Conservation (phyloP, 1,139 yeast genomes). For the Geotrichum klebahnii region DNA sequence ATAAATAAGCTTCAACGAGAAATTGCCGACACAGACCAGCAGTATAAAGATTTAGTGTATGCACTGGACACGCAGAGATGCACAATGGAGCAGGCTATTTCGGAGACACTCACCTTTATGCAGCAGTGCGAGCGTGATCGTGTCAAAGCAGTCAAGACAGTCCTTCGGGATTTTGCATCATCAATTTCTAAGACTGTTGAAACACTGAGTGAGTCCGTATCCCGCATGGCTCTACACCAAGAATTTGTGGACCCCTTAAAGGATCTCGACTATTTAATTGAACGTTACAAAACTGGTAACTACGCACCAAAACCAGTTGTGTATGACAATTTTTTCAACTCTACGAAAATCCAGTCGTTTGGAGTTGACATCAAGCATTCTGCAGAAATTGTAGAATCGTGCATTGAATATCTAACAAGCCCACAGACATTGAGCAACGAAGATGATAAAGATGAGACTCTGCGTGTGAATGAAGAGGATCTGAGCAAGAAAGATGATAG, state of each 20-base stretch:
- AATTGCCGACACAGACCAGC: conserved; percentile 46
- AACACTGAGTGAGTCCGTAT: conserved; percentile 33
- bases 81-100: conserved; percentile 61
- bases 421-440: background rate
- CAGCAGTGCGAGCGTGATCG: conserved; percentile 76
- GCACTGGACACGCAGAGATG: conserved; percentile 64
- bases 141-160: conserved; percentile 61
- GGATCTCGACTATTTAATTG: conserved; percentile 59
- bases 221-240: conserved; percentile 52
- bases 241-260: conserved; percentile 58
- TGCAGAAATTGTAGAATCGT: conserved; percentile 61
- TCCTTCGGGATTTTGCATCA: conserved; percentile 59
- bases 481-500: too few species aligned
- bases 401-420: conserved; percentile 62
- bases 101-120: conserved; percentile 64
- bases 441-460: background rate
- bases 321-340: conserved; percentile 65
- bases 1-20: conserved; percentile 29
- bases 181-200: conserved; percentile 48
- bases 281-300: conserved; percentile 62
- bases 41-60: conserved; percentile 52
- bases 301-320: conserved; percentile 66
- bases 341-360: conserved; percentile 61
- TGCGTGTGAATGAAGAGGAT: too few species aligned
- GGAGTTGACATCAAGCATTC: conserved; percentile 74